Percentiles rank a stretch among this genome's conserved stretches.
phyloP scores from a whole-genome alignment of 2,329 filamentous ascomycete species.

The Aplosporella prunicola region DNA sequence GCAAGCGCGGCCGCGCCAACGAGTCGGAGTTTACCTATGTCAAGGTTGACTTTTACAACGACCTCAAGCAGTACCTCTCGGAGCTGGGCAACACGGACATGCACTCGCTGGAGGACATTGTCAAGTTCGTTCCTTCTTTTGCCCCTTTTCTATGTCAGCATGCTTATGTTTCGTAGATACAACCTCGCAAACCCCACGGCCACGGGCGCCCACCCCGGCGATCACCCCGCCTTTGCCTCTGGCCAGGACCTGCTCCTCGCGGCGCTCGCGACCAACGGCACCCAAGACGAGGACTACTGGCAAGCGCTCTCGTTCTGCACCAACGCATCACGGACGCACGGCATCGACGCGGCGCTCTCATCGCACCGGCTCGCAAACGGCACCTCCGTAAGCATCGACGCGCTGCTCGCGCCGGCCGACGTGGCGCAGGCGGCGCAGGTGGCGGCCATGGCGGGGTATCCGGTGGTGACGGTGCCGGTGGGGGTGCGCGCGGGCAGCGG shows the following conservation, averaged over 20 bases:
- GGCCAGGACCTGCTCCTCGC: conserved; percentile 65
- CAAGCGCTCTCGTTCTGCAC: conserved; percentile 56
- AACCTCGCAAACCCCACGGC: conserved; percentile 50
- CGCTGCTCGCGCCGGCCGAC: conserved; percentile 58
- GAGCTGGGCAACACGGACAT: conserved; percentile 45
- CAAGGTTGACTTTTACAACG: conserved; percentile 62
- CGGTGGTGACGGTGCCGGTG: conserved; percentile 59
- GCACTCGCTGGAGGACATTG: conserved; percentile 20
- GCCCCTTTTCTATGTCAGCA: no score
- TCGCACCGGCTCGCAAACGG: no score
- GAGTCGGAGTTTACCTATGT: conserved; percentile 66
- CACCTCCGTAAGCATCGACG: conserved; percentile 43
- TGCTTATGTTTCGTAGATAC: no score
- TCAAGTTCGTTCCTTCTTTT: no score
- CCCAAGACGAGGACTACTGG: conserved; percentile 55
- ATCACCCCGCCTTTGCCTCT: conserved; percentile 54
- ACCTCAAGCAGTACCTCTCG: conserved; percentile 54
- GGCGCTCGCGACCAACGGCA: conserved; percentile 50
- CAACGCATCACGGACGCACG: conserved; percentile 50
- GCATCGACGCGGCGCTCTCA: conserved; percentile 63
- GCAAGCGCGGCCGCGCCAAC: conserved; percentile 53
- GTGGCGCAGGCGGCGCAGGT: conserved; percentile 60
- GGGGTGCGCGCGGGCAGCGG: conserved; percentile 37
- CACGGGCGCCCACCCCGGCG: conserved; percentile 54
- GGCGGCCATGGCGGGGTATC: conserved; percentile 67